A percentile compares a stretch with the other conserved stretches of the same genome.
These are phyloP conservation scores for Ulota crispa DNA, from an alignment of 225 moss, liverwort and hornwort genomes.

Conservation along the genomic window DNA sequence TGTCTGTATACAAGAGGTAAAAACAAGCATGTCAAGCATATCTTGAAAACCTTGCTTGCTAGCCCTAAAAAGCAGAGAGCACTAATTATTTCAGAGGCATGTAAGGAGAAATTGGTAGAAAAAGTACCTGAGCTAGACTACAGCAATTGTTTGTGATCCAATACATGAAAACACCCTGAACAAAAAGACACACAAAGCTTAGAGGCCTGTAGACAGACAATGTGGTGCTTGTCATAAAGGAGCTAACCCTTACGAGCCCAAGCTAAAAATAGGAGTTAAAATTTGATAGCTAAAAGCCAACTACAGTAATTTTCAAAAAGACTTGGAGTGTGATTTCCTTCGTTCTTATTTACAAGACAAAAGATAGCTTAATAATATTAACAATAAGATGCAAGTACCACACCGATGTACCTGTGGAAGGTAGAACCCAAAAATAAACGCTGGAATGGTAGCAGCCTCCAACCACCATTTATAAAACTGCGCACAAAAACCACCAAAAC, in stretches of 20 bases:
- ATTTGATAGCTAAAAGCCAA: background rate
- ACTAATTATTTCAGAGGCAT: background rate
- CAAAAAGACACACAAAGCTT: background rate
- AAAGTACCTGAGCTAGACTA: slow-evolving; percentile 83
- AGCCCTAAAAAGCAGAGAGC: background rate
- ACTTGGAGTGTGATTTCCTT: background rate
- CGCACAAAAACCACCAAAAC: slow-evolving; percentile 25
- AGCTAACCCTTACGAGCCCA: no score
- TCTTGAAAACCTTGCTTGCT: background rate
- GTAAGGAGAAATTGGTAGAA: background rate
- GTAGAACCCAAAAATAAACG: slow-evolving; percentile 91
- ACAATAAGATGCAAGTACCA: background rate
- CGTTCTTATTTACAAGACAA: slow-evolving; percentile 5
- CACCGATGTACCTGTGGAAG: slow-evolving; percentile 77
- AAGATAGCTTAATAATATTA: background rate
- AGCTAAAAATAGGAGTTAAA: background rate
- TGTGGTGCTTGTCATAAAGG: background rate
- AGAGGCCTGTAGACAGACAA: background rate
- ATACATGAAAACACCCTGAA: slow-evolving; percentile 98
- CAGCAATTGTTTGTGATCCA: slow-evolving; percentile 97
- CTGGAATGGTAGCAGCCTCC: slow-evolving; percentile 91
- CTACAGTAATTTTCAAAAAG: background rate
- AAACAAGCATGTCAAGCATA: background rate
- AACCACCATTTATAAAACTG: slow-evolving; percentile 99
- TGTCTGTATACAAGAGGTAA: slow-evolving; percentile 37